phyloP scores from a whole-genome alignment of 2,329 filamentous ascomycete species.

The Scedosporium apiospermum region DNA sequence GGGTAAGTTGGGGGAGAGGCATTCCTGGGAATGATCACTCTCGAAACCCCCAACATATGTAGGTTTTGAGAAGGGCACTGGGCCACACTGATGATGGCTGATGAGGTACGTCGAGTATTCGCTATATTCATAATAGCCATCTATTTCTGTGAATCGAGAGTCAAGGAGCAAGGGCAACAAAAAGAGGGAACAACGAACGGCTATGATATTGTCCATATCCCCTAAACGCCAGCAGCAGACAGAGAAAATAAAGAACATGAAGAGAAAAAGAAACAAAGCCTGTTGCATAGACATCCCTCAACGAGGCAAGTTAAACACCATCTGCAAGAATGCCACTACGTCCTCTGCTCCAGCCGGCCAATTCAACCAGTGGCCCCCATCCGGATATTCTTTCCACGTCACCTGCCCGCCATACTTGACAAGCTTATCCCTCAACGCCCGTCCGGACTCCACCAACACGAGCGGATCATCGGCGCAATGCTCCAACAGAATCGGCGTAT shows the following conservation, averaged over 20 bases:
- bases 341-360: constrained; percentile 33
- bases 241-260: not conserved
- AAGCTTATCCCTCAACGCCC: constrained; percentile 23
- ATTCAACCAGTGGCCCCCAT: constrained; percentile 35
- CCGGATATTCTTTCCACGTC: constrained; percentile 29
- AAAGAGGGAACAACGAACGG: not conserved
- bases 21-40: too few relatives aligned
- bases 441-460: constrained; percentile 27
- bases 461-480: constrained; percentile 35
- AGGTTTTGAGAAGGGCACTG: not conserved
- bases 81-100: not conserved
- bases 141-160: not conserved
- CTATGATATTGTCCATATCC: not conserved
- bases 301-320: not conserved
- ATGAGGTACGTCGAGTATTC: not conserved
- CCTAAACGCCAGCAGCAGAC: not conserved
- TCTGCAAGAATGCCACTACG: constrained; percentile 22
- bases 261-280: not conserved
- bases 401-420: constrained; percentile 26
- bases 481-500: constrained; percentile 33
- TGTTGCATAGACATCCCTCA: not conserved
- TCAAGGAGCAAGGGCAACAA: not conserved
- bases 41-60: too few relatives aligned
- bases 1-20: too few relatives aligned
- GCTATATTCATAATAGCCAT: not conserved